Evolutionary conservation across 768 basidiomycete genomes (phyloP).

Genomic region (Suillus decipiens): DNA sequence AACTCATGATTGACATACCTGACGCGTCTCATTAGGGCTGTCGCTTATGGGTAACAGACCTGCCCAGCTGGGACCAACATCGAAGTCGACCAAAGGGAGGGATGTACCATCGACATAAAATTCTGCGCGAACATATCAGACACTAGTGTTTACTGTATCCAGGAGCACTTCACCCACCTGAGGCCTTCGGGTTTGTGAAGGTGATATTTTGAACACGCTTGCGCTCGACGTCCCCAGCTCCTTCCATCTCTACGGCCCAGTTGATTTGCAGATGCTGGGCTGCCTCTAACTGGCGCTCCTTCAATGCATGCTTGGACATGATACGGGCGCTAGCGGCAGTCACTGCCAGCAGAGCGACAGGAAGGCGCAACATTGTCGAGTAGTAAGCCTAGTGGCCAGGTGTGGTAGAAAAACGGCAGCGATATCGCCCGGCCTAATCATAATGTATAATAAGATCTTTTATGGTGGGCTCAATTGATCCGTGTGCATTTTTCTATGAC

Average conservation of each 20-base stretch:
- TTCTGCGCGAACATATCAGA: slow-evolving; percentile 37
- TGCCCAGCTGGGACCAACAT: slow-evolving; percentile 75
- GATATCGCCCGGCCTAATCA: neutral
- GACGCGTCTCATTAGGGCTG: slow-evolving; percentile 60
- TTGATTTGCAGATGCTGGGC: slow-evolving; percentile 39
- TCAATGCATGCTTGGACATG: slow-evolving; percentile 43
- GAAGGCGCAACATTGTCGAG: slow-evolving; percentile 18
- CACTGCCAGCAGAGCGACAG: slow-evolving; percentile 13
- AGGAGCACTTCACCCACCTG: slow-evolving; percentile 37
- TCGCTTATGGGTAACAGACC: slow-evolving; percentile 72
- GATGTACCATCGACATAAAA: slow-evolving; percentile 68
- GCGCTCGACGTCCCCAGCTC: slow-evolving; percentile 13
- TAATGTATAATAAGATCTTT: neutral
- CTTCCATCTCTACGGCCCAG: neutral
- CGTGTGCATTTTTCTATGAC: neutral
- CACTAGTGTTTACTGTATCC: neutral
- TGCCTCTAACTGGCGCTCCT: slow-evolving; percentile 48
- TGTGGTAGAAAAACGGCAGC: neutral
- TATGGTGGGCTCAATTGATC: neutral
- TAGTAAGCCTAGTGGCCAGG: neutral
- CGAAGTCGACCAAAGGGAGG: slow-evolving; percentile 71
- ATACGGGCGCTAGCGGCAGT: slow-evolving; percentile 19
- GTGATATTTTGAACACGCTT: slow-evolving; percentile 62
- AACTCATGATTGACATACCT: slow-evolving; percentile 40
- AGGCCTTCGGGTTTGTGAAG: slow-evolving; percentile 66